A percentile compares a stretch with the other conserved stretches of the same genome.
Evolutionary conservation across 345 rosid species (phyloP).

Genomic region (Laguncularia racemosa): DNA sequence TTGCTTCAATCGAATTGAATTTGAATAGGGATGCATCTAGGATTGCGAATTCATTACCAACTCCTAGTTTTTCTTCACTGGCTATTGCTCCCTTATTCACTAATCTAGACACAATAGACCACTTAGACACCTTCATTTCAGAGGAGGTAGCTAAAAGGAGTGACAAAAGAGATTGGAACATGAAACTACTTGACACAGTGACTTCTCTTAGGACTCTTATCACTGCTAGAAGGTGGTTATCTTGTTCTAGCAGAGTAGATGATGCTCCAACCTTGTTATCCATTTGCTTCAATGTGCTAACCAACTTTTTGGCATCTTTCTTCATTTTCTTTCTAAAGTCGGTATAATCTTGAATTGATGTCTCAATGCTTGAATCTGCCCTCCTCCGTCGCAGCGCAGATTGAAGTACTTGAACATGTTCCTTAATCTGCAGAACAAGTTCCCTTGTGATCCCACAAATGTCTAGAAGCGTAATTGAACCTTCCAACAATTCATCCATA

Average conservation of each 20-base stretch:
- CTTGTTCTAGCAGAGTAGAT: conserved; percentile 10
- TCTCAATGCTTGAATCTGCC: conserved; percentile 29
- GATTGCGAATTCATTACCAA: conserved; percentile 34
- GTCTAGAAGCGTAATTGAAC: conserved; percentile 52
- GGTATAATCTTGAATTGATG: conserved; percentile 15
- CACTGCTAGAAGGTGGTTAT: conserved; percentile 30
- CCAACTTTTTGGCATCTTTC: conserved; percentile 43
- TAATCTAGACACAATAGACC: conserved; percentile 44
- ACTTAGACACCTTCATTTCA: conserved; percentile 19
- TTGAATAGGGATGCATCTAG: conserved; percentile 26
- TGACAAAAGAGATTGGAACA: conserved; percentile 42
- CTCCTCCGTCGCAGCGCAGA: conserved; percentile 55
- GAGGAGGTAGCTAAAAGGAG: conserved; percentile 25
- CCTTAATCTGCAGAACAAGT: conserved; percentile 36
- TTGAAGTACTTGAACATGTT: conserved; percentile 45
- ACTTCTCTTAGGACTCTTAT: conserved; percentile 36
- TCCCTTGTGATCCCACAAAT: conserved; percentile 54
- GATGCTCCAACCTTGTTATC: conserved; percentile 16
- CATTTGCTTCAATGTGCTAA: conserved; percentile 40
- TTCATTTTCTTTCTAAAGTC: conserved; percentile 47
- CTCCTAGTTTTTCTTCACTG: conserved; percentile 28
- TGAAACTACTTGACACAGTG: conserved; percentile 14
- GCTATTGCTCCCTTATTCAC: conserved; percentile 24
- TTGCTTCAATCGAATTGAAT: not conserved
- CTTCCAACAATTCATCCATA: conserved; percentile 49